phyloP scores from a whole-genome alignment of 305 asterid genomes.

The Fraxinus velutina region DNA sequence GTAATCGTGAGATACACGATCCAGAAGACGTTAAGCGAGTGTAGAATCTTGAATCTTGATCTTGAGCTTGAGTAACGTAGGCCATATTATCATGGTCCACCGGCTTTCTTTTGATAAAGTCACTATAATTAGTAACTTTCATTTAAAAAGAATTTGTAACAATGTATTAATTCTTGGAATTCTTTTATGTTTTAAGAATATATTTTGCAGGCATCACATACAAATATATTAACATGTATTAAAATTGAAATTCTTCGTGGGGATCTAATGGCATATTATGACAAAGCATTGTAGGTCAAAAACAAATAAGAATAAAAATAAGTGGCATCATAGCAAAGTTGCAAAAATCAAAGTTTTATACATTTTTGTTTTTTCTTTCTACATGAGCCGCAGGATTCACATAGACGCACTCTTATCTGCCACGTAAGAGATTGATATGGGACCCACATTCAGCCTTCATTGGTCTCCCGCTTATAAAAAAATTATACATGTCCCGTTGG shows the following conservation, averaged over 20 bases:
- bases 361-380: not conserved
- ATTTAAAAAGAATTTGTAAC: not conserved
- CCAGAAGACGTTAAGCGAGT: not conserved
- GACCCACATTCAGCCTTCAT: constrained; percentile 37
- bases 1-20: not conserved
- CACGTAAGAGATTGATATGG: constrained; percentile 39
- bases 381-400: constrained; percentile 44
- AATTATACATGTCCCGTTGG: constrained; percentile 31
- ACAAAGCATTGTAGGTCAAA: not conserved
- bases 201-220: not conserved
- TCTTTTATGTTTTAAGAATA: not conserved
- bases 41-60: not conserved
- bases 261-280: not conserved
- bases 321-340: not conserved
- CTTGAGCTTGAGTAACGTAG: not conserved
- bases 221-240: not conserved
- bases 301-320: not conserved
- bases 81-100: not conserved
- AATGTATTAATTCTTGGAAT: not conserved
- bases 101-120: not conserved
- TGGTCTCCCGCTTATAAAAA: constrained; percentile 66
- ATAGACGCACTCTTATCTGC: constrained; percentile 59
- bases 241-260: not conserved
- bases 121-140: too few species aligned
- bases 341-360: not conserved